Percentiles rank a stretch among this genome's conserved stretches.
Evolutionary conservation across 78 protist species (phyloP).

Genomic region (Dictyostelium citrinum): DNA sequence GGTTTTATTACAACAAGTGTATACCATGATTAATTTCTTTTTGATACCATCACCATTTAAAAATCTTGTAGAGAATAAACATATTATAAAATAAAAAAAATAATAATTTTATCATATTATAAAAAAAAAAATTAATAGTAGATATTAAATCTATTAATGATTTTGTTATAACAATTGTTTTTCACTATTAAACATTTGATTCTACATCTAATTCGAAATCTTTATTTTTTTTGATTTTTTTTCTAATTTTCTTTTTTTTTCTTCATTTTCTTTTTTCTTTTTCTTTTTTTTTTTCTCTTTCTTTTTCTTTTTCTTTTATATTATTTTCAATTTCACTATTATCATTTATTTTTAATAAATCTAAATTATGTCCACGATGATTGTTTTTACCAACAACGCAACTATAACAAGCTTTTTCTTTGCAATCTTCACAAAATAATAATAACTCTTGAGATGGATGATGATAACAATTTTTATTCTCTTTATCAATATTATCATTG

Average conservation of each 20-base stretch:
- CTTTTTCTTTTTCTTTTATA: neutral
- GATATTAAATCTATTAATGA: no score
- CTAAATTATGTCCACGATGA: neutral
- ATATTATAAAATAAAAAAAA: no score
- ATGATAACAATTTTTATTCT: neutral
- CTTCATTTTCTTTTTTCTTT: neutral
- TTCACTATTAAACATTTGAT: neutral
- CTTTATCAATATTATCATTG: neutral
- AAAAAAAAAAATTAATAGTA: no score
- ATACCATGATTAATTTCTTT: no score
- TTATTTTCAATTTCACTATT: neutral
- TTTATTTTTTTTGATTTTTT: neutral
- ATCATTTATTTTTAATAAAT: neutral
- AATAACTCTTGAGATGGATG: neutral
- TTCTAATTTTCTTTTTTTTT: neutral
- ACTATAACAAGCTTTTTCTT: neutral
- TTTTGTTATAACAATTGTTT: no score
- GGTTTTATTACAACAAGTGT: no score
- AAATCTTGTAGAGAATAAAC: no score
- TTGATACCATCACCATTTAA: neutral
- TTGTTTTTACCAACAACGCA: neutral
- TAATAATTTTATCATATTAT: no score
- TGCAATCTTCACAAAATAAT: neutral
- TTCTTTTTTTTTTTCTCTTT: neutral
- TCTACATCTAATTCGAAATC: neutral